phyloP scores from a whole-genome alignment of 2,329 filamentous ascomycete genomes.

The Mycosphaerella sp. region DNA sequence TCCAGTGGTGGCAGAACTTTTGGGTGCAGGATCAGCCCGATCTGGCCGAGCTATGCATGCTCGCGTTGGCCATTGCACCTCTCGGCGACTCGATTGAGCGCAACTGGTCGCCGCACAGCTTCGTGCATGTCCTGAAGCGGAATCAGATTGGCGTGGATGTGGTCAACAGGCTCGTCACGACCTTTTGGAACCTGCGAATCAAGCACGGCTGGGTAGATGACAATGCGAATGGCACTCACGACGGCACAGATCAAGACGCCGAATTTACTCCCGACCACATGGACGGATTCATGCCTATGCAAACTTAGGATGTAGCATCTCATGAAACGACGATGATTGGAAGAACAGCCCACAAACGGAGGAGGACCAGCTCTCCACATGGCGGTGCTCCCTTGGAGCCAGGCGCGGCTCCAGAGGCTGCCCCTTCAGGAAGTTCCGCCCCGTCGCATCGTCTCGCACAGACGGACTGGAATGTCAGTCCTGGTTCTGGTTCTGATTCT shows the following conservation, averaged over 20 bases:
- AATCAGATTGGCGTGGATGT: constrained; percentile 21
- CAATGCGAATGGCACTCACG: constrained; percentile 8
- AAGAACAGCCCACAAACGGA: neutral
- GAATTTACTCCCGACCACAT: constrained; percentile 16
- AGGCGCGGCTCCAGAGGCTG: too few species aligned
- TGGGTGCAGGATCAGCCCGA: constrained; percentile 23
- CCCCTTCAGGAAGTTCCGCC: too few species aligned
- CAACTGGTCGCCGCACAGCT: constrained; percentile 24
- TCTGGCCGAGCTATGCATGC: constrained; percentile 22
- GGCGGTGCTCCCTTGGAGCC: too few species aligned
- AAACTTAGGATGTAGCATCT: constrained; percentile 6
- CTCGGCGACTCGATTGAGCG: constrained; percentile 20
- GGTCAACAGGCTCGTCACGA: constrained; percentile 18
- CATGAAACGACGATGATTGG: neutral
- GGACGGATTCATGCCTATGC: constrained; percentile 14
- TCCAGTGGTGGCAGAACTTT: constrained; percentile 26
- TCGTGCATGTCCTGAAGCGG: constrained; percentile 22
- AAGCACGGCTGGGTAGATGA: constrained; percentile 26
- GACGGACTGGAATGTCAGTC: too few species aligned
- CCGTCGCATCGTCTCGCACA: too few species aligned
- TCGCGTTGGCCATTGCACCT: constrained; percentile 19
- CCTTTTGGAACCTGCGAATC: constrained; percentile 23
- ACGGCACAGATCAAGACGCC: constrained; percentile 12
- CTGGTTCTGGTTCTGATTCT: too few species aligned
- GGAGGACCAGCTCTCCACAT: neutral